Conservation (phyloP, 2,329 filamentous ascomycete genomes). For the Monilinia vaccinii-corymbosi region DNA sequence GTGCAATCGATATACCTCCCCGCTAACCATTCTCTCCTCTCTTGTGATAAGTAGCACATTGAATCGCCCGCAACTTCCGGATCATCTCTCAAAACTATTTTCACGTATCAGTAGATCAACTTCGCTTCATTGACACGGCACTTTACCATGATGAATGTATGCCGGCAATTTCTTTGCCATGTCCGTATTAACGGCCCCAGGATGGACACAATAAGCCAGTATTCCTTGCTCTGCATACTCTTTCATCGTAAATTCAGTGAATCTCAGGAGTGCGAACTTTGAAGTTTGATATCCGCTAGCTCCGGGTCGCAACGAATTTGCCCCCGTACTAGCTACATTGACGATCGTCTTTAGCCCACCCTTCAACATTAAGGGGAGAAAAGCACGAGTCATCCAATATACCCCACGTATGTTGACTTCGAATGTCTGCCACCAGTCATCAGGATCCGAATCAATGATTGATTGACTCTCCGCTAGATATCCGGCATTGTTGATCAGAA, state of each 20-base stretch:
- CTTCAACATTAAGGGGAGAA: constrained; percentile 22
- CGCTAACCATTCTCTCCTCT: constrained; percentile 37
- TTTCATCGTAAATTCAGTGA: constrained; percentile 39
- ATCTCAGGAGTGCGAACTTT: constrained; percentile 41
- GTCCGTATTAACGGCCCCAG: constrained; percentile 34
- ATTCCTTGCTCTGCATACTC: constrained; percentile 39
- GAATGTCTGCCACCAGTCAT: constrained; percentile 18
- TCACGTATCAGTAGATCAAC: background rate
- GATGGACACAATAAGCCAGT: constrained; percentile 34
- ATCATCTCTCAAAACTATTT: constrained; percentile 30
- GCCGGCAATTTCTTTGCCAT: constrained; percentile 29
- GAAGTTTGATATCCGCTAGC: constrained; percentile 37
- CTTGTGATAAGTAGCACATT: constrained; percentile 34
- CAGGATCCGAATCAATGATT: constrained; percentile 13
- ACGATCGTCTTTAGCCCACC: constrained; percentile 36
- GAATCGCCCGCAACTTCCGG: constrained; percentile 35
- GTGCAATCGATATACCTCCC: constrained; percentile 36
- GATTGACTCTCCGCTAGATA: constrained; percentile 10
- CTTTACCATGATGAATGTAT: constrained; percentile 21
- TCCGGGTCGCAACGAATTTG: constrained; percentile 30
- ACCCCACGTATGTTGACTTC: constrained; percentile 20
- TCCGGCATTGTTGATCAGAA: constrained; percentile 23
- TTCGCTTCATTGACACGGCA: background rate
- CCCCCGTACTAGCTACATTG: constrained; percentile 39
- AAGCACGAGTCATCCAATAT: constrained; percentile 15